Base-by-base conservation (phyloP, 2,329 filamentous ascomycete species). In the Xylaria polymorpha region DNA sequence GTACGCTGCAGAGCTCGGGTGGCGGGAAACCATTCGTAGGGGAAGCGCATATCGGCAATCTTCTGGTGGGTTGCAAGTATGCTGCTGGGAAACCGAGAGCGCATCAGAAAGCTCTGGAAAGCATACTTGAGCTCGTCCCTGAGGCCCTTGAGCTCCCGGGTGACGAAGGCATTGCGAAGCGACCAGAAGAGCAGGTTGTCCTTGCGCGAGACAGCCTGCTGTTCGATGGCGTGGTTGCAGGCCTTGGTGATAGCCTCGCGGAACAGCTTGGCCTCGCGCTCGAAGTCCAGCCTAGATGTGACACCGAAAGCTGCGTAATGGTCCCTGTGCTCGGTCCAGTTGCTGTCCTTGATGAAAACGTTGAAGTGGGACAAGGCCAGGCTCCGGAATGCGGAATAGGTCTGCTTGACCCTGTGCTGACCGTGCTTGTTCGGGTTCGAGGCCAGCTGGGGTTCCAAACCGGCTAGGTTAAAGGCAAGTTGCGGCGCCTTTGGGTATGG, bases 21-120 rank as follows among this genome's bases (percentile, higher is more conserved):
- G 4, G 88, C 90, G 0, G 95, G 94, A 77, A 91, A 98, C 95
- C 95, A 98, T 79, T 99, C 96, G 63, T 91, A 87, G 0, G 96
- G 96, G 79, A 90, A 94, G n/a, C 94, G 88, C 73, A 97, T 83
- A 81, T 98, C 94, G n/a, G 93, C 88, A 15, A 97, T 81, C 22
- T 85, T 85, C 74, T 84, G 83, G 74, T 94, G 92, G 37, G 86
- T 86, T 53, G 85, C 81, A 37, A 87, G 81, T 59, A 91, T 82
- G 3, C 83, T 84, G 22, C 83, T 80, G 1, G 90, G 87, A 77
- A 91, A 89, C 32, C 83, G 83, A 2, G 83, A 78, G 14, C 87
- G 86, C 67, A 90, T 82, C 22, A 92, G 81, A 71, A 90, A 89
- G 44, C 86, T 88, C 74, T 91, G 89, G 77, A 96, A 93, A 39